Percentiles rank a stretch among this genome's conserved stretches.
phyloP scores from a whole-genome alignment of 257 asterid species.

The Eustoma russellianum region DNA sequence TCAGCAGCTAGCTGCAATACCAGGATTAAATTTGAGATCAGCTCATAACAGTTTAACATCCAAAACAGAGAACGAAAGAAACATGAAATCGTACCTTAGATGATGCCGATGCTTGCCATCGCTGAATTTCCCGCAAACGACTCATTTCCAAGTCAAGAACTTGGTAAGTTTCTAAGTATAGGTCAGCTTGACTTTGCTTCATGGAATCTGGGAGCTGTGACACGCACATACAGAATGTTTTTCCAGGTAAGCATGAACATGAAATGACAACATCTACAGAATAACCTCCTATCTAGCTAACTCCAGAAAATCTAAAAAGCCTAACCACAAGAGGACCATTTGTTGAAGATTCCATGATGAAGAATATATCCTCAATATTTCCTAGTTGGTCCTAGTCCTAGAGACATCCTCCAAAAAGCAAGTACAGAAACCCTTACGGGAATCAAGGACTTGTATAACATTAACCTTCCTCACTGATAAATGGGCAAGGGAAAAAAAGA shows the following conservation, averaged over 20 bases:
- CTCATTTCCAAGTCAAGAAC: constrained; percentile 97
- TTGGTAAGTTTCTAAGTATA: constrained; percentile 96
- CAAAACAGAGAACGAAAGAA: constrained; percentile 4
- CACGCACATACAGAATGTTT: neutral
- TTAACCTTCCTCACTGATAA: too few species aligned
- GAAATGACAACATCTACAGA: too few species aligned
- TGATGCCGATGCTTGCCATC: constrained; percentile 97
- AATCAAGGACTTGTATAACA: too few species aligned
- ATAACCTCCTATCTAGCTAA: neutral
- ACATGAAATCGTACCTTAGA: constrained; percentile 49
- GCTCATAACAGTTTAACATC: constrained; percentile 7
- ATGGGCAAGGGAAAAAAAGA: too few species aligned
- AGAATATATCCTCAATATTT: too few species aligned
- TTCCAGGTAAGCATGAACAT: too few species aligned
- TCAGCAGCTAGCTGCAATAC: constrained; percentile 89
- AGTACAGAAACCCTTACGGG: too few species aligned
- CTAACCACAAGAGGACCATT: too few species aligned
- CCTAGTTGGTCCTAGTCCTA: too few species aligned
- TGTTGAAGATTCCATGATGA: too few species aligned
- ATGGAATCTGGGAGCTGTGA: constrained; percentile 95
- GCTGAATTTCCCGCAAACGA: constrained; percentile 94
- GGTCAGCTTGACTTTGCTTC: constrained; percentile 96
- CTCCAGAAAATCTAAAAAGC: too few species aligned
- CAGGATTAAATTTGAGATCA: constrained; percentile 22
- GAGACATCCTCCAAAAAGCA: too few species aligned